phyloP scores from a whole-genome alignment of 2,329 filamentous ascomycete genomes.

The Arthrinium puccinioides region DNA sequence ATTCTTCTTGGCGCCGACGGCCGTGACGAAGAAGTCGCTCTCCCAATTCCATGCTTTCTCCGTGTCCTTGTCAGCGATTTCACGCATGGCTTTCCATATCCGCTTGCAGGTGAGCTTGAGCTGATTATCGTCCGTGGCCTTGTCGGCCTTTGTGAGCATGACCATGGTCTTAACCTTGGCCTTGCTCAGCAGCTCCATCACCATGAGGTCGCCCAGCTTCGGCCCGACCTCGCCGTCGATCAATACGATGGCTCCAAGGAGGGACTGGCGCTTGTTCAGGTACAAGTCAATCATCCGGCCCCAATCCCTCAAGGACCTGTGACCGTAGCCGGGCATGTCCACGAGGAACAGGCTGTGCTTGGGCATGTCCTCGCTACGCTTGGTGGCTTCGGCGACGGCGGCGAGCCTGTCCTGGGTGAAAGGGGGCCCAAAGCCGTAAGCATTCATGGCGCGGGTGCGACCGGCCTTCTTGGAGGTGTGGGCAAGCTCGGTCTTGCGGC shows the following conservation, averaged over 20 bases:
- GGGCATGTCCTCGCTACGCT: conserved; percentile 31
- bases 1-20: conserved; percentile 17
- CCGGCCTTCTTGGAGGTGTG: conserved; percentile 44
- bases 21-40: conserved; percentile 22
- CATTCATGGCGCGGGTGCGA: conserved; percentile 48
- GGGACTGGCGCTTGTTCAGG: conserved; percentile 34
- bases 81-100: conserved; percentile 17
- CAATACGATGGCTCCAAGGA: conserved; percentile 46
- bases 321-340: conserved; percentile 45
- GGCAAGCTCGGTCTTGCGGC: conserved; percentile 38
- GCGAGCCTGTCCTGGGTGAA: conserved; percentile 17
- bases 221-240: conserved; percentile 46
- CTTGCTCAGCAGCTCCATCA: conserved; percentile 38
- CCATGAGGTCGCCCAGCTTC: conserved; percentile 38
- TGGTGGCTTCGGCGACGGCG: conserved; percentile 10
- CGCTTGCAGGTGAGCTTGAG: conserved; percentile 17
- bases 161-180: conserved; percentile 38
- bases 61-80: conserved; percentile 11
- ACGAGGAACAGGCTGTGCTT: conserved; percentile 40
- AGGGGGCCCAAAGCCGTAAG: conserved; percentile 43
- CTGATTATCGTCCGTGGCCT: conserved; percentile 24
- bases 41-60: conserved; percentile 19
- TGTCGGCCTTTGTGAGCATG: conserved; percentile 52
- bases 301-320: conserved; percentile 40
- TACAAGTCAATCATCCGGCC: conserved; percentile 45